These are phyloP conservation scores for Porcisia deanei DNA, from an alignment of 208 protist genomes.

Conservation along the genomic window DNA sequence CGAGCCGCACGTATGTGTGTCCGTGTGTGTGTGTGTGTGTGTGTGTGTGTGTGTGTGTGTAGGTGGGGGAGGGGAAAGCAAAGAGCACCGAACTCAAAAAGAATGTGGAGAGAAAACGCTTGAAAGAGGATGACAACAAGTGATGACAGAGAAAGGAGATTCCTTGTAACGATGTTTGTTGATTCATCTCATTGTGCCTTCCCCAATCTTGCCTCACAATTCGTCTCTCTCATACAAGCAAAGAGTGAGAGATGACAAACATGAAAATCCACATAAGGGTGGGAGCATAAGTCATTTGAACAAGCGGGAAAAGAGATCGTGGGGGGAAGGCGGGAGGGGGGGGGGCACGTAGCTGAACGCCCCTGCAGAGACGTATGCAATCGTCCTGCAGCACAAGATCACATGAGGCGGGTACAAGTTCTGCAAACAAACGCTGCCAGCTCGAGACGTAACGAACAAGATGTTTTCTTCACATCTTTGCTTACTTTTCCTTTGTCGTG, in stretches of 20 bases:
- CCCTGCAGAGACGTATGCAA: too few relatives aligned
- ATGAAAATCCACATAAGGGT: neutral
- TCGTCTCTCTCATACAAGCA: neutral
- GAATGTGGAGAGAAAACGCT: neutral
- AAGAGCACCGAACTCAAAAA: neutral
- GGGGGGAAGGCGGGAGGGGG: neutral
- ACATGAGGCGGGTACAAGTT: neutral
- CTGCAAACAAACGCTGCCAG: neutral
- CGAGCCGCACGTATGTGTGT: neutral
- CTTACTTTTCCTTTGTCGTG: neutral
- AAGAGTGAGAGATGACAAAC: neutral
- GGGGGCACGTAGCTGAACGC: neutral
- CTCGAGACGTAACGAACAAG: neutral
- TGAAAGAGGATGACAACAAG: neutral
- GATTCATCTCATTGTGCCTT: neutral
- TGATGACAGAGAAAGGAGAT: neutral
- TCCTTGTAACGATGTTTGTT: neutral
- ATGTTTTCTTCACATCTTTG: neutral
- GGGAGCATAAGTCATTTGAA: neutral
- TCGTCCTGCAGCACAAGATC: neutral
- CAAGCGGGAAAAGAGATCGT: neutral
- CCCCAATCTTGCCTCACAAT: neutral
- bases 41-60: neutral
- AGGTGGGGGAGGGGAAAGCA: too few relatives aligned
- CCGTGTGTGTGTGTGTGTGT: neutral